Evolutionary conservation across 768 basidiomycete genomes (phyloP).

Genomic region (Suillus sp.): DNA sequence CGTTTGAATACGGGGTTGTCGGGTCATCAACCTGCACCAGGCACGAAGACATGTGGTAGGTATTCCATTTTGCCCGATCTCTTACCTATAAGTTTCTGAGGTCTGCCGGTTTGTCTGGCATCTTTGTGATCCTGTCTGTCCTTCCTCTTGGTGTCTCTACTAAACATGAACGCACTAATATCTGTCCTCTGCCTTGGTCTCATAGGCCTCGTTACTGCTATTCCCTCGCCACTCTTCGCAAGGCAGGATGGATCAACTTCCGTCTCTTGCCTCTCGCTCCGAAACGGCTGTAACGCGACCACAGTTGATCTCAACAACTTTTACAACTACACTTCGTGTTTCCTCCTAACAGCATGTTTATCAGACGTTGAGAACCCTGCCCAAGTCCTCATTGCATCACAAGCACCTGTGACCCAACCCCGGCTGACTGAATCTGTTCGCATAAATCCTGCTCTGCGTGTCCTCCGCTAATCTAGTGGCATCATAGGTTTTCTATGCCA

Average conservation of each 20-base stretch:
- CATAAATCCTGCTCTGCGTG: neutral
- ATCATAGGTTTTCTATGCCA: conserved; percentile 20
- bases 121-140: neutral
- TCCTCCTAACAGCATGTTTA: conserved; percentile 24
- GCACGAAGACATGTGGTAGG: neutral
- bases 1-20: neutral
- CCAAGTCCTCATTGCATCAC: conserved; percentile 9
- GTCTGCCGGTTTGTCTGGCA: neutral
- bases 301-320: conserved; percentile 21
- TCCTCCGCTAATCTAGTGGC: neutral
- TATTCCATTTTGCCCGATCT: neutral
- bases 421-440: conserved; percentile 21
- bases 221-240: conserved; percentile 10
- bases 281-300: conserved; percentile 24
- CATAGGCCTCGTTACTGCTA: conserved; percentile 13
- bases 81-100: neutral
- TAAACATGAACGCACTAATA: neutral
- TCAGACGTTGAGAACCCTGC: conserved; percentile 10
- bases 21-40: neutral
- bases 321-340: conserved; percentile 22
- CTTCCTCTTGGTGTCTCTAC: neutral
- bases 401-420: conserved; percentile 22
- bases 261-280: conserved; percentile 20
- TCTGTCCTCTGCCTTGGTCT: conserved; percentile 8
- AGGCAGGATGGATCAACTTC: conserved; percentile 18